Conservation (phyloP, 441 rosid genomes). For the Brassica hybrid region DNA sequence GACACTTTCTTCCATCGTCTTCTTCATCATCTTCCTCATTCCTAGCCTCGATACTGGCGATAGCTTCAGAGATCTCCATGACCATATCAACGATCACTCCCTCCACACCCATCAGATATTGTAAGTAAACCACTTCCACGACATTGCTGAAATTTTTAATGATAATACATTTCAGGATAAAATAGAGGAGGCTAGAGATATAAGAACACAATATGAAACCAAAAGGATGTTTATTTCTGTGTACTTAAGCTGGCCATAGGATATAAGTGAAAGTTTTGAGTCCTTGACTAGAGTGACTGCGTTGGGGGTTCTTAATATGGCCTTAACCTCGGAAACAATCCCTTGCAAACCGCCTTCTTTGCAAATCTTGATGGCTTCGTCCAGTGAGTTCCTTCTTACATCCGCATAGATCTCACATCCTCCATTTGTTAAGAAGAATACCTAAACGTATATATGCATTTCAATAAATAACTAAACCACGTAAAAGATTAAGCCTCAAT, state of each 20-base stretch:
- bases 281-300: conserved; percentile 50
- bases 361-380: conserved; percentile 64
- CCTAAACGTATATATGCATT: conserved; percentile 44
- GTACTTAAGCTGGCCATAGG: conserved; percentile 71
- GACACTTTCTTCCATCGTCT: conserved; percentile 29
- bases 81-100: conserved; percentile 66
- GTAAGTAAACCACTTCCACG: conserved; percentile 55
- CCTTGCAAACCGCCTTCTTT: conserved; percentile 58
- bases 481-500: not conserved
- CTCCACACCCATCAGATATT: conserved; percentile 56
- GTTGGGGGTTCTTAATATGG: conserved; percentile 54
- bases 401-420: conserved; percentile 57
- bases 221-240: not conserved
- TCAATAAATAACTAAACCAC: not conserved
- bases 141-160: conserved; percentile 52
- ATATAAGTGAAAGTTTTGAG: conserved; percentile 53
- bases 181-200: not conserved
- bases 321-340: conserved; percentile 63
- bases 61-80: conserved; percentile 50
- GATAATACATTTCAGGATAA: not conserved
- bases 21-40: conserved; percentile 28
- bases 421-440: conserved; percentile 69
- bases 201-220: not conserved
- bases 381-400: conserved; percentile 60
- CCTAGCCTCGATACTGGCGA: conserved; percentile 31